Percentiles rank a stretch among this genome's conserved stretches.
Evolutionary conservation across 306 rosid genomes (phyloP).

Genomic region (Cicer yamashitae): DNA sequence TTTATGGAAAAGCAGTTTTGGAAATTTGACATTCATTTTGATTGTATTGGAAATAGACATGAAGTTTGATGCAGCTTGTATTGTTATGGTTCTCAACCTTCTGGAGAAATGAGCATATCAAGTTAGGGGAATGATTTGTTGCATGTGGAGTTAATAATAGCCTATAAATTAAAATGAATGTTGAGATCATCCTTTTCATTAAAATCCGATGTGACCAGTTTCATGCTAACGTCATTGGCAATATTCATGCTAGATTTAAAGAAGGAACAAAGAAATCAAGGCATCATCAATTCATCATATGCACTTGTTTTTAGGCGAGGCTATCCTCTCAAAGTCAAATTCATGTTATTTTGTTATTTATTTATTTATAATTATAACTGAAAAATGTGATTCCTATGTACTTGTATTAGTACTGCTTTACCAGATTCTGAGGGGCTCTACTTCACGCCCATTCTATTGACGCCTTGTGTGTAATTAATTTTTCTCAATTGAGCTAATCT

Average conservation of each 20-base stretch:
- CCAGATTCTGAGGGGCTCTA: slow-evolving; percentile 35
- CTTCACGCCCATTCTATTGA: slow-evolving; percentile 18
- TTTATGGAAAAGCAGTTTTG: neutral
- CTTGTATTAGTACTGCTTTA: slow-evolving; percentile 17
- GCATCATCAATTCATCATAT: slow-evolving; percentile 18
- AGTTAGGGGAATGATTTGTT: slow-evolving; percentile 9
- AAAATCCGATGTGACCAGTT: slow-evolving; percentile 7
- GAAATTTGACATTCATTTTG: slow-evolving; percentile 10
- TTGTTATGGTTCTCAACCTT: slow-evolving; percentile 6
- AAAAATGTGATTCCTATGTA: neutral
- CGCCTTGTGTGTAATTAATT: slow-evolving; percentile 24
- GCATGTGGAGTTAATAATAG: neutral
- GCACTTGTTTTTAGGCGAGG: slow-evolving; percentile 19
- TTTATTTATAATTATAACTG: neutral
- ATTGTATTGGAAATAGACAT: slow-evolving; percentile 17
- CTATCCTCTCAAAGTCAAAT: slow-evolving; percentile 27
- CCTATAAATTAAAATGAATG: neutral
- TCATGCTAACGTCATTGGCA: slow-evolving; percentile 7
- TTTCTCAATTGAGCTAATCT: slow-evolving; percentile 32
- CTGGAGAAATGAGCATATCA: slow-evolving; percentile 15
- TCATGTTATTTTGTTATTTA: neutral
- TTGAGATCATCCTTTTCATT: slow-evolving; percentile 10
- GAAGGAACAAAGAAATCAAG: slow-evolving; percentile 4
- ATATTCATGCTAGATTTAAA: slow-evolving; percentile 28
- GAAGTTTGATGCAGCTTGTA: slow-evolving; percentile 30